These are phyloP conservation scores for Exophiala viscosa DNA, from an alignment of 2,329 filamentous ascomycete genomes.

Conservation along the genomic window DNA sequence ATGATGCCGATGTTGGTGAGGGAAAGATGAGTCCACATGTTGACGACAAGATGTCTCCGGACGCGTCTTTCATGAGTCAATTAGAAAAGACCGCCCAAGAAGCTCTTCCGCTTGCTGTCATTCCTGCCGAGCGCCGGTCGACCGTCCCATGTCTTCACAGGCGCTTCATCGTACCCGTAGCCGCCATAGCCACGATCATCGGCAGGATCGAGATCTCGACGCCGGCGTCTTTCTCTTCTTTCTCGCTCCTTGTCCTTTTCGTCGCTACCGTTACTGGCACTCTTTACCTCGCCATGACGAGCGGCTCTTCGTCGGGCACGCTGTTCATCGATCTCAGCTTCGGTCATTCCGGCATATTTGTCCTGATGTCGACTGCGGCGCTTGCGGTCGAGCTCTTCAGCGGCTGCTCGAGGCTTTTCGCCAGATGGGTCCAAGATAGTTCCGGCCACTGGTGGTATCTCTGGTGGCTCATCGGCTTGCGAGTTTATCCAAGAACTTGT, in stretches of 20 bases:
- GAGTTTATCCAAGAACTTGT: constrained; percentile 50
- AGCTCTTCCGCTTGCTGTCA: constrained; percentile 28
- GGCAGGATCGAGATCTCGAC: constrained; percentile 11
- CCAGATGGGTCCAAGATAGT: constrained; percentile 42
- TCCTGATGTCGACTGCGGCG: constrained; percentile 39
- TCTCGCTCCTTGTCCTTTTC: constrained; percentile 19
- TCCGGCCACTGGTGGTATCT: constrained; percentile 44
- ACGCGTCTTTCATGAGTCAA: background rate
- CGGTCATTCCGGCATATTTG: constrained; percentile 38
- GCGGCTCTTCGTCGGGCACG: constrained; percentile 30
- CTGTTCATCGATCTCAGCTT: constrained; percentile 39
- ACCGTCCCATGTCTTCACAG: constrained; percentile 27
- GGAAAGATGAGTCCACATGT: too few relatives aligned
- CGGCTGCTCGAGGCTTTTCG: constrained; percentile 29
- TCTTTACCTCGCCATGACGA: constrained; percentile 23
- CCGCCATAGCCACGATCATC: constrained; percentile 19
- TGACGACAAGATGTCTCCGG: too few relatives aligned
- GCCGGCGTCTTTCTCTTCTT: constrained; percentile 18
- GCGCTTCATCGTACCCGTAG: constrained; percentile 28
- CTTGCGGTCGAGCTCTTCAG: constrained; percentile 20
- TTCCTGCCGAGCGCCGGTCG: constrained; percentile 21
- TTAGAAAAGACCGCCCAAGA: constrained; percentile 27
- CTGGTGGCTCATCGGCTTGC: constrained; percentile 46
- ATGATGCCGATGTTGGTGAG: background rate
- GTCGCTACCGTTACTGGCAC: constrained; percentile 25